Evolutionary conservation across 306 rosid species (phyloP), one percentile per base, ranked within the genome.

Genomic region (Vachellia pachyceras): DNA sequence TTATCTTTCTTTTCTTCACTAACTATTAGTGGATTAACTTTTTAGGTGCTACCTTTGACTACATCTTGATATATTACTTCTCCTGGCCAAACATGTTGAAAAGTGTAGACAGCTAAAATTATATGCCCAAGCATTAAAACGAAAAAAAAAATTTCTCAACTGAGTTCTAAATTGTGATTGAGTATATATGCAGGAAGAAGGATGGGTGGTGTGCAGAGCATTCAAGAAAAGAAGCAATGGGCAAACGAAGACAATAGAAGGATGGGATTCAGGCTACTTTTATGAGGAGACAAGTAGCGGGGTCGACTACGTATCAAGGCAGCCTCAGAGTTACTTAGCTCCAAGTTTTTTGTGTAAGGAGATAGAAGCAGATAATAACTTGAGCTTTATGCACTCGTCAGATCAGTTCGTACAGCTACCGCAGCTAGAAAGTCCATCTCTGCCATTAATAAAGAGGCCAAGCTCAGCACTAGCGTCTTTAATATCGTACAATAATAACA

Each of bases 181-280:
- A 78, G 75, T 10, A 65, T 86, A 50, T 86, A 50, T 82, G 39
- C 89, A 95, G 99, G 99, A 95, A 76, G 99, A 95, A 95, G 99
- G 99, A 74, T 95, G 99, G 99, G 99, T 95, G 3, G 98, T 95
- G 0, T 95, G 99, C 82, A 85, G 93, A 85, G 99, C 99, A 78
- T 95, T 95, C 98, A 95, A 89, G 93, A 95, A 95, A 77, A 84
- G 89, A 87, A 83, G 80, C 73, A 94, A 49, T 6, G 49, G 85
- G 35, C 96, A 89, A 82, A 87, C 77, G n/a, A 95, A 90, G 87
- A 81, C 73, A 35, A 68, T 83, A 22, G 96, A 90, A 79, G 91
- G 84, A 61, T 93, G 97, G 97, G 92, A 92, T 64, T 79, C 93
- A 45, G 87, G 84, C 80, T 87, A 88, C 84, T 85, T 87, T 74